Conservation (phyloP, 768 basidiomycete species). For the Tylopilus balloui region DNA sequence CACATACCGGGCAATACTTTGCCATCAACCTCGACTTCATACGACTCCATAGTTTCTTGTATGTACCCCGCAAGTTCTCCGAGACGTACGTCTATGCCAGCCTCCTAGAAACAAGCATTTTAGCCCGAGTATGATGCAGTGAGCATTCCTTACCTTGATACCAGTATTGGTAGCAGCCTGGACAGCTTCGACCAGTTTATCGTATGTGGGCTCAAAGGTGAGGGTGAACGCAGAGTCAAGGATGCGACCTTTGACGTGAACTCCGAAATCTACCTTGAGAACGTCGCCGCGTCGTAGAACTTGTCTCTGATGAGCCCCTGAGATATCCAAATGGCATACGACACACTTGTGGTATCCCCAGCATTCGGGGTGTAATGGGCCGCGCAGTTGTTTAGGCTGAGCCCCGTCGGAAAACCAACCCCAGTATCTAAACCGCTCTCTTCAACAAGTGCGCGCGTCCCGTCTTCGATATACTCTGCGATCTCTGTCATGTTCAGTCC, state of each 20-base stretch:
- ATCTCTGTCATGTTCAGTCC: slow-evolving; percentile 96
- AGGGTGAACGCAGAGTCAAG: slow-evolving; percentile 95
- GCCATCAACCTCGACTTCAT: slow-evolving; percentile 90
- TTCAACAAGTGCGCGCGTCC: slow-evolving; percentile 87
- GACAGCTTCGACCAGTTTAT: slow-evolving; percentile 85
- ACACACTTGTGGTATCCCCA: slow-evolving; percentile 76
- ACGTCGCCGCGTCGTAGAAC: slow-evolving; percentile 83
- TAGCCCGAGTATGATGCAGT: neutral
- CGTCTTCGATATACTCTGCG: slow-evolving; percentile 88
- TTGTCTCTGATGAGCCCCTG: slow-evolving; percentile 30
- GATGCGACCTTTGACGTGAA: slow-evolving; percentile 95
- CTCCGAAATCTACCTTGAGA: slow-evolving; percentile 95
- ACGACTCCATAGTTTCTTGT: slow-evolving; percentile 98
- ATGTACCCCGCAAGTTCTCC: slow-evolving; percentile 90
- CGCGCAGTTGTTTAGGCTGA: slow-evolving; percentile 91
- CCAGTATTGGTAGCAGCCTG: slow-evolving; percentile 94
- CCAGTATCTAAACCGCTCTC: slow-evolving; percentile 82
- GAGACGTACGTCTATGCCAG: slow-evolving; percentile 91
- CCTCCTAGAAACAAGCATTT: slow-evolving; percentile 54
- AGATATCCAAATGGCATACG: neutral
- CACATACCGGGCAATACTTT: slow-evolving; percentile 71
- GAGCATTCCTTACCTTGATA: slow-evolving; percentile 54
- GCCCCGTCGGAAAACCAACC: slow-evolving; percentile 93
- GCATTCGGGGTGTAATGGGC: slow-evolving; percentile 97
- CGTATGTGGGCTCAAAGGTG: slow-evolving; percentile 83